phyloP scores from a whole-genome alignment of 2,329 filamentous ascomycete species.

The Ilyonectria mors-panacis region DNA sequence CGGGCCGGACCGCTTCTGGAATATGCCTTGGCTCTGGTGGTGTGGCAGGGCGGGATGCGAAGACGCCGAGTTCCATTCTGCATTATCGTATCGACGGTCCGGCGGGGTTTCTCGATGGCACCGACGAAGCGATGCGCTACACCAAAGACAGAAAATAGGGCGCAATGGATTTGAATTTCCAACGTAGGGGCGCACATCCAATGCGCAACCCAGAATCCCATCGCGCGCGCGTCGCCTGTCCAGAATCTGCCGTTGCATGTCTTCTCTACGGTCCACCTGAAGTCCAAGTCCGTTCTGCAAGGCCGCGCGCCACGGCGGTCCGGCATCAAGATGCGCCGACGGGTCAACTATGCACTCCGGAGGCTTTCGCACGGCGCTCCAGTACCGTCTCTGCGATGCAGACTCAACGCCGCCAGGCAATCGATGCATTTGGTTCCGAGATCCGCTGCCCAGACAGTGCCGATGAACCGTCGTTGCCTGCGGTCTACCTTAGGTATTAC shows the following conservation, averaged over 20 bases:
- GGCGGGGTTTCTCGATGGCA: not conserved
- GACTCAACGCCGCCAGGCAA: slow-evolving; percentile 1
- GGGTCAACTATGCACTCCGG: slow-evolving; percentile 38
- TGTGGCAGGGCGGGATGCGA: not conserved
- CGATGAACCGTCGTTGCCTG: not conserved
- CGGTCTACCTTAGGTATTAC: too few species aligned
- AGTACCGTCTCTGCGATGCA: not conserved
- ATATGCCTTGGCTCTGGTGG: not conserved
- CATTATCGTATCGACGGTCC: not conserved
- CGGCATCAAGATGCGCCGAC: slow-evolving; percentile 34
- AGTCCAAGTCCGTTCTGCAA: not conserved
- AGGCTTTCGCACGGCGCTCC: not conserved
- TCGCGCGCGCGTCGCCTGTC: too few species aligned
- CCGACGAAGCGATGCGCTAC: not conserved
- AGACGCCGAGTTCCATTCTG: not conserved
- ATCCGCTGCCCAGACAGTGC: not conserved
- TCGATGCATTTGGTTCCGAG: not conserved
- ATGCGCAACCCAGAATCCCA: not conserved
- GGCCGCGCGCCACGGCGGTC: slow-evolving; percentile 7
- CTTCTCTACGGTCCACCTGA: not conserved
- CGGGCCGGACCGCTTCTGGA: not conserved
- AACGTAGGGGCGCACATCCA: not conserved
- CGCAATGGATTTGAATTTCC: not conserved
- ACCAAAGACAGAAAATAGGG: not conserved
- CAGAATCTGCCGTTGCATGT: not conserved